Base-by-base conservation (phyloP, 139 green algal species). In the Coccomyxa sp. region DNA sequence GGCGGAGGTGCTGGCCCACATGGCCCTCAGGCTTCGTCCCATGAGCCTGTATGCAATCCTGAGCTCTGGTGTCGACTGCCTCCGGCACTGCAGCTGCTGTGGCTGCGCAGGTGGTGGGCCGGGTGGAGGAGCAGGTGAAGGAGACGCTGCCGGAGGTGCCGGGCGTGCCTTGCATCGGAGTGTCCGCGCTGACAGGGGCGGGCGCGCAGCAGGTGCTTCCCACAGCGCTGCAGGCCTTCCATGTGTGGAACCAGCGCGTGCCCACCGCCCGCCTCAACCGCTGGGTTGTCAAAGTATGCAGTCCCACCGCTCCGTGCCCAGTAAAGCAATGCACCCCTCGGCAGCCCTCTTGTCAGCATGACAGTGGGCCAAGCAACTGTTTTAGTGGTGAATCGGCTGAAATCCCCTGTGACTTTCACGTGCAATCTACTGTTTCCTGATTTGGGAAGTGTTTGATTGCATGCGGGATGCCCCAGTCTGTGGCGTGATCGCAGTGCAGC, bases 201-300 rank as follows among this genome's bases (percentile, higher is more conserved):
- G 92, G 89, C 11, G 25, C 86, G 13, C 81, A 88, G 4, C 15
- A 59, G 21, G 80, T 98, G 75, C 81, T 98, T 83, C 88, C 91
- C 13, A 78, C 81, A 0, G 92, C 90, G 13, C 76, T 85, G 82
- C 45, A 51, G 0, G 79, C 84, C n/a, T 94, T 94, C 75, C 32
- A 82, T 0, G 83, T 82, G 10, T 98, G 95, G 95, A 93, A 92
- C 85, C 79, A 71, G 58, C 77, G 90, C 21, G 51, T 95, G 15
- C 74, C 86, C 32, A 95, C 92, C 25, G 66, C 85, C 23, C 67
- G 79, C 16, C 85, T 95, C 71, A 95, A 95, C 79, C 76, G 67
- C 67, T 95, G 91, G 90, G 28, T 93, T 23, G 76, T 80, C 21
- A 86, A 93, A 87, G 86, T 7, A 51, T 7, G 38, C 38, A 51